Evolutionary conservation across 192 early-diverging fungal genomes (phyloP), one percentile per base, ranked within the genome.

Genomic region (Neocallimastix lanati): DNA sequence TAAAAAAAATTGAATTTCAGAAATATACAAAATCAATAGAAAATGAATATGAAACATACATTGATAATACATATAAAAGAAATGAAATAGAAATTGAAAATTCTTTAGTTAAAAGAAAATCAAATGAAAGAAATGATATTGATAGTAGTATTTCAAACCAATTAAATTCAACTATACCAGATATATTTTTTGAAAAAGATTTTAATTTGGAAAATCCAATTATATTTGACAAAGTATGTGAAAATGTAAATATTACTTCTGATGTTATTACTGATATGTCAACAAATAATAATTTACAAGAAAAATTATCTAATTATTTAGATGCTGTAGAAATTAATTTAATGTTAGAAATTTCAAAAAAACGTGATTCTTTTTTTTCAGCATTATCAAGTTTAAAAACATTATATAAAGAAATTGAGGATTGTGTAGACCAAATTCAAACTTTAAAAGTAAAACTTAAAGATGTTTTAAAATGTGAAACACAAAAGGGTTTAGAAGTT

Each of bases 311-410:
- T 0, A 89, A 92, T 78, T 95, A 96, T 80, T 86, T 96, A 80
- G 98, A 99, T 82, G 93, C 92, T 0, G 94, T 98, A 7, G 97
- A 99, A 82, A 91, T 94, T 4, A 96, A 98, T 80, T 84, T 99
- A 29, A 92, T 96, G 28, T 92, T 91, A 77, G 98, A 99, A 82
- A 99, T 99, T 67, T 95, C 95, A 35, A 89, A 91, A 28, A 86
- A 97, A 28, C 96, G 95, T 21, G 90, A 92, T 13, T 96, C 97
- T 0, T 99, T 99, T 82, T 99, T 99, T 83, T 92, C 93, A 30
- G 97, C 98, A 0, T 85, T 99, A 14, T 92, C 93, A 12, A 98
- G 95, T 79, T 86, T 99, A 38, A 93, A 98, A 84, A 93, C 92
- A 16, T 85, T 99, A 50, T 94, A 99, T 83, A 88, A 91, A 2